Base-by-base conservation (phyloP, 2,329 filamentous ascomycete species). In the Neopestalotiopsis sp. region DNA sequence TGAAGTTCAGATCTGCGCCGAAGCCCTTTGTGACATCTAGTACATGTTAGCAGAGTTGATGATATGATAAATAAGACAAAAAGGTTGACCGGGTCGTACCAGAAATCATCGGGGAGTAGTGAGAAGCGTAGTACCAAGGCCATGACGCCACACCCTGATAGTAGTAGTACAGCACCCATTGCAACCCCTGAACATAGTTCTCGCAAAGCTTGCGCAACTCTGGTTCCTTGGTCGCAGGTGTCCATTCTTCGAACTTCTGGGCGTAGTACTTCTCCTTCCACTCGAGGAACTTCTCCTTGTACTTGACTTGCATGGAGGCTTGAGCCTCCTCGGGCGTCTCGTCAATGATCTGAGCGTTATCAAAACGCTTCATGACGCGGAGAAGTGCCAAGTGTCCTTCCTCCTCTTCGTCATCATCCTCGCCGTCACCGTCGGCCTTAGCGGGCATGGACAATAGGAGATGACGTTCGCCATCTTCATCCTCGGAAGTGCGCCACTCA, bases 91-190 rank as follows among this genome's bases (percentile, higher is more conserved):
- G 34, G 4, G 30, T 20, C 80, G 77, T 82, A 91, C 90, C 91
- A 72, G 94, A 97, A 68, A 98, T 99, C 89, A 98, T 94, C 1
- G 96, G 96, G 10, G 97, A 93, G 81, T 99, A 99, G 81, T 99
- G 97, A 80, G 97, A 99, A 70, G 87, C 86, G 81, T 98, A 99
- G 82, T 93, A 99, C 96, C 96, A 99, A 14, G 96, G 94, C 96
- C 96, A 99, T 13, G 95, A 98, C 17, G 94, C 96, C 70, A 99
- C 96, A 71, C 96, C 96, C 67, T 92, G 91, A 82, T 99, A 99
- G 82, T 99, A 99, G 84, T 99, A 99, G 81, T 92, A 98, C 64
- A 99, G 85, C 58, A 99, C 96, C 97, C 96, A 99, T 79, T 99
- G 96, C 70, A 99, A 84, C 70, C 96, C 96, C 81, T 99, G 94